Evolutionary conservation across 148 eudicot species (phyloP).

Genomic region (Camellia lanceoleosa): DNA sequence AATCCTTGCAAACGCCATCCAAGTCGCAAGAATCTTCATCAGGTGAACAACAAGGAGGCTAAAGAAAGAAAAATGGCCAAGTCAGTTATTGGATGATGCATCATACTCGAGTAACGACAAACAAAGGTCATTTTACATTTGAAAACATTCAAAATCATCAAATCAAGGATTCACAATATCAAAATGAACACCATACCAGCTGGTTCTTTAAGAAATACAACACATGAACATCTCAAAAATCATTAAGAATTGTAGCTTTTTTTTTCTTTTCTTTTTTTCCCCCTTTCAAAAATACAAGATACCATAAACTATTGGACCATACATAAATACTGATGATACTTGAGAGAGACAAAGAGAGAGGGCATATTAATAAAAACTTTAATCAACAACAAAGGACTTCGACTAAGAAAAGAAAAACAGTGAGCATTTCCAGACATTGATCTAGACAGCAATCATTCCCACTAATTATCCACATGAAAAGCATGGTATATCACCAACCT

Average conservation of each 20-base stretch:
- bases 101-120: neutral
- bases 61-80: constrained; percentile 12
- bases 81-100: neutral
- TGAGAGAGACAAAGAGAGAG: constrained; percentile 1
- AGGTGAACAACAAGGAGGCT: constrained; percentile 79
- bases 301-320: neutral
- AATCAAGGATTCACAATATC: neutral
- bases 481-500: constrained; percentile 37
- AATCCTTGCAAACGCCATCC: constrained; percentile 63
- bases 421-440: neutral
- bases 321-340: neutral
- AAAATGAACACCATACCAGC: neutral
- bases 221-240: neutral
- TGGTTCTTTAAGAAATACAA: neutral
- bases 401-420: constrained; percentile 2
- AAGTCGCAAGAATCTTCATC: constrained; percentile 56
- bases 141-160: no score
- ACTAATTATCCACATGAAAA: neutral
- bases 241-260: neutral
- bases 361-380: neutral
- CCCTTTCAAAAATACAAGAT: neutral
- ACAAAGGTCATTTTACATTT: neutral
- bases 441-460: neutral
- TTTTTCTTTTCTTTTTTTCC: neutral
- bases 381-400: neutral